Percentiles rank a stretch among this genome's conserved stretches.
phyloP scores from a whole-genome alignment of 495 filamentous ascomycete species.

The Aspergillus ellipticus region DNA sequence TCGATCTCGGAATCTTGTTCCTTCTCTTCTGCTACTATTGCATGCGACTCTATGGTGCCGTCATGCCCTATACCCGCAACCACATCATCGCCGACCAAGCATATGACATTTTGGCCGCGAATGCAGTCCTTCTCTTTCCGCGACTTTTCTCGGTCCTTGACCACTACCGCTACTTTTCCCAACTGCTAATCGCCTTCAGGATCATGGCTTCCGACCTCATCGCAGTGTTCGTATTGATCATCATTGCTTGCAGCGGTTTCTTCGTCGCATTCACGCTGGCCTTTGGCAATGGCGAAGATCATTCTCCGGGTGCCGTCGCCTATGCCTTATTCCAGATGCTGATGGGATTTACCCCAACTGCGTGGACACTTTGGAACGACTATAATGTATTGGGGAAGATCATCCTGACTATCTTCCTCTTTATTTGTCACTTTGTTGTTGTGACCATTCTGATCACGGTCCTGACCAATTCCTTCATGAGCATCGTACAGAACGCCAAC shows the following conservation, averaged over 20 bases:
- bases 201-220: constrained; percentile 88
- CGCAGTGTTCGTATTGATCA: constrained; percentile 74
- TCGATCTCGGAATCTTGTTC: constrained; percentile 85
- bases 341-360: constrained; percentile 81
- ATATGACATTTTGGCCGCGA: constrained; percentile 86
- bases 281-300: constrained; percentile 54
- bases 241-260: constrained; percentile 87
- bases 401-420: constrained; percentile 74
- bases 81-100: constrained; percentile 69
- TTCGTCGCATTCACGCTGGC: constrained; percentile 89
- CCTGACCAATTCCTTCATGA: constrained; percentile 90
- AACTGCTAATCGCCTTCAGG: constrained; percentile 85
- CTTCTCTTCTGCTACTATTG: constrained; percentile 84
- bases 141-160: constrained; percentile 88
- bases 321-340: constrained; percentile 89
- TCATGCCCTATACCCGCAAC: constrained; percentile 63
- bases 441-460: constrained; percentile 91
- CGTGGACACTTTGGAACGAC: constrained; percentile 68
- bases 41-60: constrained; percentile 79
- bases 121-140: constrained; percentile 83
- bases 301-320: constrained; percentile 63
- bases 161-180: constrained; percentile 92
- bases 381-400: constrained; percentile 74
- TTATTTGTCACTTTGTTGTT: constrained; percentile 93
- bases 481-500: constrained; percentile 84